These are phyloP conservation scores for Albugo candida DNA, from an alignment of 352 stramenopile genomes.

Conservation along the genomic window DNA sequence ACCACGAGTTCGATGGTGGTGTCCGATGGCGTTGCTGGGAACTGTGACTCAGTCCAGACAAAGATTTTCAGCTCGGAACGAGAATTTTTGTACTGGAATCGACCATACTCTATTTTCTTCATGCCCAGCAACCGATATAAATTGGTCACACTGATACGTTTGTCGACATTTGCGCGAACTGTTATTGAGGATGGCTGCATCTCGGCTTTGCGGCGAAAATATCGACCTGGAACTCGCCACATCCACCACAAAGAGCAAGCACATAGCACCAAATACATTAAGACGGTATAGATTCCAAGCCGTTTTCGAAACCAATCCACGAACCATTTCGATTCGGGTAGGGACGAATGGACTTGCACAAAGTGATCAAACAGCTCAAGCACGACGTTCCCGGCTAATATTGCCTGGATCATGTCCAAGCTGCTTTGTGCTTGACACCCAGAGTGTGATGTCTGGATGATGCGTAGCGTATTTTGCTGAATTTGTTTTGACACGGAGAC, in stretches of 20 bases:
- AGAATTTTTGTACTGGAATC: conserved; percentile 20
- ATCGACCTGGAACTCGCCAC: conserved; percentile 33
- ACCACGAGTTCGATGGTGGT: conserved; percentile 73
- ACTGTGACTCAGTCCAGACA: conserved; percentile 58
- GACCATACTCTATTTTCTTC: conserved; percentile 14
- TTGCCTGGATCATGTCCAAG: conserved; percentile 79
- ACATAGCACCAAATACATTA: conserved; percentile 39
- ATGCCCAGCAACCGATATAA: conserved; percentile 23
- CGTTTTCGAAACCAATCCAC: conserved; percentile 49
- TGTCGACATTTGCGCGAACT: conserved; percentile 61
- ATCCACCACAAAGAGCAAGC: conserved; percentile 41
- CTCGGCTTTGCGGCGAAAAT: conserved; percentile 18
- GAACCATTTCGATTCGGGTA: conserved; percentile 78
- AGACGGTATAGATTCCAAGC: conserved; percentile 26
- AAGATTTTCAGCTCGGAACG: conserved; percentile 48
- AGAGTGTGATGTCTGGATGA: conserved; percentile 53
- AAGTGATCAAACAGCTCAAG: conserved; percentile 92
- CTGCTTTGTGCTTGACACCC: conserved; percentile 34
- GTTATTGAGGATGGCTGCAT: conserved; percentile 76
- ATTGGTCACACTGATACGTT: conserved; percentile 26
- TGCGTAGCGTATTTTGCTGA: conserved; percentile 74
- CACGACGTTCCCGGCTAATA: conserved; percentile 84
- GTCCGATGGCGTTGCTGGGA: conserved; percentile 66
- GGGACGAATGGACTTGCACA: conserved; percentile 80
- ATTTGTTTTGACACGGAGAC: conserved; percentile 73